Percentiles rank a stretch among this genome's conserved stretches.
phyloP scores from a whole-genome alignment of 192 early-diverging fungal species.

The Entomortierella beljakovae region DNA sequence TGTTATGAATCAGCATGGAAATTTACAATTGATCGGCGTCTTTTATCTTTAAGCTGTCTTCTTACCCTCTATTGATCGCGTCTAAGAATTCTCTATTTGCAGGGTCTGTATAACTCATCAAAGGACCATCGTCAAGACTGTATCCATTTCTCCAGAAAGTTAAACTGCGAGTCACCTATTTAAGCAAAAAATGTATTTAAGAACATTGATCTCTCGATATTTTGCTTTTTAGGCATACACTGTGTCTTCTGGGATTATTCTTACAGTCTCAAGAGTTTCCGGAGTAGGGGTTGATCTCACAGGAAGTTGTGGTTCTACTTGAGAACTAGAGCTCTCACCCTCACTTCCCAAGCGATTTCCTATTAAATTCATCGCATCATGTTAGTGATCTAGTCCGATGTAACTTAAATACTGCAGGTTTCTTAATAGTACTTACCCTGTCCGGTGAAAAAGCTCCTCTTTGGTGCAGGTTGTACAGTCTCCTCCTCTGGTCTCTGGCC shows the following conservation, averaged over 20 bases:
- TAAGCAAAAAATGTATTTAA: neutral
- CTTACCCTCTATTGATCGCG: conserved; percentile 89
- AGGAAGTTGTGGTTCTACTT: conserved; percentile 7
- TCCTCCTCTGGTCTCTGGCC: conserved; percentile 43
- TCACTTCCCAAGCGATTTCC: conserved; percentile 66
- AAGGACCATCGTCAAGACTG: conserved; percentile 92
- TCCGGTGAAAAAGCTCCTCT: conserved; percentile 42
- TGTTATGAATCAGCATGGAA: neutral
- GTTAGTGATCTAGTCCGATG: too few species aligned
- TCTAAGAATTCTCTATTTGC: conserved; percentile 86
- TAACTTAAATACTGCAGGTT: too few species aligned
- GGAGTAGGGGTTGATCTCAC: conserved; percentile 31
- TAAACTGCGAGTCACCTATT: conserved; percentile 75
- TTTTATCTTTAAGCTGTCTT: neutral
- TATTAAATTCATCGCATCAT: too few species aligned
- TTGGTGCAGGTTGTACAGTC: conserved; percentile 19
- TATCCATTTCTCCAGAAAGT: conserved; percentile 98
- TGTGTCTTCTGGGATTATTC: neutral
- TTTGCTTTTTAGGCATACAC: neutral
- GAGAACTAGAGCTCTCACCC: conserved; percentile 57
- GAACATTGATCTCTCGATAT: neutral
- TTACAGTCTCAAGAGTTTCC: conserved; percentile 39
- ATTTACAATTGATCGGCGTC: neutral
- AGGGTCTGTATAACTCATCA: conserved; percentile 89
- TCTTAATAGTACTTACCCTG: conserved; percentile 46